phyloP scores from a whole-genome alignment of 495 filamentous ascomycete genomes.

The Lepraria neglecta region DNA sequence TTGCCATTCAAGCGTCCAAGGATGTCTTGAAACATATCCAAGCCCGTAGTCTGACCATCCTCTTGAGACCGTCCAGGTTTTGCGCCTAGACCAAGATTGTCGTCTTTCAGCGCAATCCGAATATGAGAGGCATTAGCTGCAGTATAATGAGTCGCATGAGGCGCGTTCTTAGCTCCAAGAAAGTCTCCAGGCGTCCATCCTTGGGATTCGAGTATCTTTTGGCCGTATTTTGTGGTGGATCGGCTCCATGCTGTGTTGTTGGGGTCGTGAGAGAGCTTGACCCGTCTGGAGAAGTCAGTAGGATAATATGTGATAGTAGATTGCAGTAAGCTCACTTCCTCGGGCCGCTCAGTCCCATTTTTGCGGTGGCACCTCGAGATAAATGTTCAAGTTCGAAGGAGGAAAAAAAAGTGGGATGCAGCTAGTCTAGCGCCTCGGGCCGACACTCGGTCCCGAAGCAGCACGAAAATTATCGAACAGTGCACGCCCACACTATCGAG shows the following conservation, averaged over 20 bases:
- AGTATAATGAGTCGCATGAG: conserved; percentile 68
- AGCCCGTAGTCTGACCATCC: conserved; percentile 68
- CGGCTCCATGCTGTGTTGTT: conserved; percentile 90
- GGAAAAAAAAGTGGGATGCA: not conserved
- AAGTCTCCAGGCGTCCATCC: conserved; percentile 83
- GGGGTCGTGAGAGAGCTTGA: conserved; percentile 79
- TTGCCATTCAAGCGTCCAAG: conserved; percentile 88
- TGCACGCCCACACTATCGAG: too few relatives aligned
- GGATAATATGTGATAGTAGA: not conserved
- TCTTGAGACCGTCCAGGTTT: conserved; percentile 52
- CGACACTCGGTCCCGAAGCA: too few relatives aligned
- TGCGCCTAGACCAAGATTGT: conserved; percentile 82
- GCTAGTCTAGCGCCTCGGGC: too few relatives aligned
- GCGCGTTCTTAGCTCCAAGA: conserved; percentile 66
- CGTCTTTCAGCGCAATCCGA: conserved; percentile 73
- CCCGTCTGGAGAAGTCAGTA: conserved; percentile 50
- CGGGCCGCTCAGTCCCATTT: conserved; percentile 69
- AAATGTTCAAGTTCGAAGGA: not conserved
- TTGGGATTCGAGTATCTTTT: conserved; percentile 75
- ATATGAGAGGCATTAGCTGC: conserved; percentile 72
- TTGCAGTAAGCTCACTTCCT: conserved; percentile 51
- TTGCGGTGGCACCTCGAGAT: not conserved
- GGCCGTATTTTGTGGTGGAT: conserved; percentile 74
- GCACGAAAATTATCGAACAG: too few relatives aligned
- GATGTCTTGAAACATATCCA: conserved; percentile 75